These are phyloP conservation scores for Cutaneotrichosporon cavernicola DNA, from an alignment of 1,284 basidiomycete genomes.

Conservation along the genomic window DNA sequence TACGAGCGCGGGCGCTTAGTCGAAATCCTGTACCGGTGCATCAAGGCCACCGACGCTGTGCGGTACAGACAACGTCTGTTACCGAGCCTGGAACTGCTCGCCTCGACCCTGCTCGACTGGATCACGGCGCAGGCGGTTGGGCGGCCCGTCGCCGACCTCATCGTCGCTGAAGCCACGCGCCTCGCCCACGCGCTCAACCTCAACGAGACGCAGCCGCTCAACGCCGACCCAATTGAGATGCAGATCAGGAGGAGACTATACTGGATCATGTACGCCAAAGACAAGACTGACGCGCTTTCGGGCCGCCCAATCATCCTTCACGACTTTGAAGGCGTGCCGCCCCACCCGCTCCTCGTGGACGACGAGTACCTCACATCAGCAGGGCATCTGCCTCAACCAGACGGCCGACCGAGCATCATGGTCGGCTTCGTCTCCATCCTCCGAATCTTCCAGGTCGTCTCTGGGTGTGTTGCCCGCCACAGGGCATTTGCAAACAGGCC, in stretches of 20 bases:
- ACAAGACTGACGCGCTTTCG: constrained; percentile 36
- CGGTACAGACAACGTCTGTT: constrained; percentile 27
- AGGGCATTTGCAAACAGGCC: constrained; percentile 25
- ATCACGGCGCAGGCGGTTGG: constrained; percentile 28
- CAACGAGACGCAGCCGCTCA: constrained; percentile 12
- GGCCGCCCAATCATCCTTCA: constrained; percentile 29
- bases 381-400: constrained; percentile 21
- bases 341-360: constrained; percentile 35
- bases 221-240: constrained; percentile 21
- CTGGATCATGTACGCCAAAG: constrained; percentile 36
- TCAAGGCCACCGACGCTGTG: constrained; percentile 26
- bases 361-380: constrained; percentile 36
- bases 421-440: constrained; percentile 30
- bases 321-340: constrained; percentile 34
- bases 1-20: constrained; percentile 28
- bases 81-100: constrained; percentile 23
- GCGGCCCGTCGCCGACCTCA: constrained; percentile 19
- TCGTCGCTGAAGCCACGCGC: constrained; percentile 29
- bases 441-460: constrained; percentile 33
- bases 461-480: constrained; percentile 32
- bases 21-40: constrained; percentile 27
- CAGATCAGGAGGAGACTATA: constrained; percentile 31
- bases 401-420: constrained; percentile 25
- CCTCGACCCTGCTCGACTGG: constrained; percentile 30
- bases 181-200: constrained; percentile 30